phyloP scores from a whole-genome alignment of 169 alveolate genomes.

The Pseudocohnilembus persalinus region DNA sequence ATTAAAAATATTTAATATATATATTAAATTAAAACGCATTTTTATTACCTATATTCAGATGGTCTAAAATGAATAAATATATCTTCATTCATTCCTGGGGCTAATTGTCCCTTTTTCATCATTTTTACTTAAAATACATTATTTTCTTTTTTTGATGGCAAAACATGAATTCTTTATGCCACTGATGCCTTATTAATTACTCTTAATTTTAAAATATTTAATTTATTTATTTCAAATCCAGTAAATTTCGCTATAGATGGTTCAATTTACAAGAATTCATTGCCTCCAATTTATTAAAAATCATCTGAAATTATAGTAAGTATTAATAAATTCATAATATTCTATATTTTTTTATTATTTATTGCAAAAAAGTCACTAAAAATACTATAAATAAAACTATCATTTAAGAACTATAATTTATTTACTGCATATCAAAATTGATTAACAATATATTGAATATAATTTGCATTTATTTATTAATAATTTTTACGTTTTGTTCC shows the following conservation, averaged over 20 bases:
- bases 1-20: no score
- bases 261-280: constrained; percentile 52
- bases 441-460: no score
- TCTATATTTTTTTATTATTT: not conserved
- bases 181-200: constrained; percentile 58
- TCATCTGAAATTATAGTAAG: constrained; percentile 27
- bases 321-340: not conserved
- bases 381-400: not conserved
- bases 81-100: constrained; percentile 77
- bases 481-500: constrained; percentile 1
- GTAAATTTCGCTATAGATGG: constrained; percentile 68
- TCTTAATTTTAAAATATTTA: constrained; percentile 56
- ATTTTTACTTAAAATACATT: constrained; percentile 63
- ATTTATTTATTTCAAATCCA: constrained; percentile 64
- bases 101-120: constrained; percentile 79
- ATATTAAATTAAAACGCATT: no score
- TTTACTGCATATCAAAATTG: not conserved
- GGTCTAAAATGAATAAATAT: constrained; percentile 80
- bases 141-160: constrained; percentile 76
- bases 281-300: constrained; percentile 56
- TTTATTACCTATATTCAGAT: constrained; percentile 54
- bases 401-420: constrained; percentile 5
- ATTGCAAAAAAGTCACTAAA: not conserved
- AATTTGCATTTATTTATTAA: no score
- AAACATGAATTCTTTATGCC: constrained; percentile 66